Evolutionary conservation across 805 yeast genomes (phyloP).

Genomic region (Pichia insulana): DNA sequence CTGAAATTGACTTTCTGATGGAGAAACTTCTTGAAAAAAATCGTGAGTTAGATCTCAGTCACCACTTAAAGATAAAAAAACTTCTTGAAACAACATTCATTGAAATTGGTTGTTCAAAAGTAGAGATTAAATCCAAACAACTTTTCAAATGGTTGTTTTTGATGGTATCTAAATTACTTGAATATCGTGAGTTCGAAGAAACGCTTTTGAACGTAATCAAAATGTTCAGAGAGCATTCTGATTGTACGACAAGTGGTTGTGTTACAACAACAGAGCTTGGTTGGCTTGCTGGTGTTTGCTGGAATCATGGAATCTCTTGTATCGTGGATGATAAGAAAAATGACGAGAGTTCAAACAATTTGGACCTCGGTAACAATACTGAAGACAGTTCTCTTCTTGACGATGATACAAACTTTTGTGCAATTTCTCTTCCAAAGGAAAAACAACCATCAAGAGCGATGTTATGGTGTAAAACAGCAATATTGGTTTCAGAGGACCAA

Average conservation of each 20-base stretch:
- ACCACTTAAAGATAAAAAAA: background rate
- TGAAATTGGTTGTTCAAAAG: slow-evolving; percentile 1
- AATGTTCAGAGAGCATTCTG: slow-evolving; percentile 3
- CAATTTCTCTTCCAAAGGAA: slow-evolving; percentile 14
- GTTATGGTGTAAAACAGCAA: no score
- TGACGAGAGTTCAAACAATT: slow-evolving; percentile 23
- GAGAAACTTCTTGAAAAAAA: background rate
- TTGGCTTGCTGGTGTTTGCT: slow-evolving; percentile 29
- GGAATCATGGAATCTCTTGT: slow-evolving; percentile 34
- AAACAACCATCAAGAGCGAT: slow-evolving; percentile 22
- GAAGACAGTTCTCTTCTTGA: no score
- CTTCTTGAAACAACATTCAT: slow-evolving; percentile 2
- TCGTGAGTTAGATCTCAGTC: background rate
- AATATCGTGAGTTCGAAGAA: background rate
- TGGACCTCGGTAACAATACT: slow-evolving; percentile 20
- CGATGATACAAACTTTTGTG: no score
- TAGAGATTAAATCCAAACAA: background rate
- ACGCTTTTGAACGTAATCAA: background rate
- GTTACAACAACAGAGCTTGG: slow-evolving; percentile 18
- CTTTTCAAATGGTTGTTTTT: slow-evolving; percentile 8
- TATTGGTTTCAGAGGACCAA: no score
- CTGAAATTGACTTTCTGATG: slow-evolving; percentile 1
- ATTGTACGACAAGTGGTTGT: no score
- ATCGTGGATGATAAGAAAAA: slow-evolving; percentile 26
- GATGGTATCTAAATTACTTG: slow-evolving; percentile 2